Evolutionary conservation across 805 yeast genomes (phyloP).

Genomic region (Starmera pachycereana): DNA sequence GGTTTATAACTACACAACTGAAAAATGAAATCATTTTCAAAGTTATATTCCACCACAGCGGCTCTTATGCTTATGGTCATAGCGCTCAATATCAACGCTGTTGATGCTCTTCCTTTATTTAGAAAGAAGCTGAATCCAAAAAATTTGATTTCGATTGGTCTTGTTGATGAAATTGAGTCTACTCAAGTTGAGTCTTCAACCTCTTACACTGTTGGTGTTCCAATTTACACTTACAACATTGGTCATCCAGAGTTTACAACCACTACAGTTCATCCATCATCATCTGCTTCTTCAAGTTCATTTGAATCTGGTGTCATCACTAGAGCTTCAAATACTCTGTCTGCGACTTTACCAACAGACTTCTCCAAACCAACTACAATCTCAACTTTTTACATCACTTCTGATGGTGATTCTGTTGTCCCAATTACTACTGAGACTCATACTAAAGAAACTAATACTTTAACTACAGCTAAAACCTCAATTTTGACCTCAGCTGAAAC

Average conservation of each 20-base stretch:
- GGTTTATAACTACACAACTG: too few species aligned
- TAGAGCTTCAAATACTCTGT: background rate
- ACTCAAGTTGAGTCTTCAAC: too few species aligned
- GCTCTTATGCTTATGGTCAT: too few species aligned
- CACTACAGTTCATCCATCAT: background rate
- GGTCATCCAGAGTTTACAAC: background rate
- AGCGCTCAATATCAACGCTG: too few species aligned
- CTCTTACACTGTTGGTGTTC: background rate
- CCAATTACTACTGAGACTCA: background rate
- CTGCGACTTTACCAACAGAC: background rate
- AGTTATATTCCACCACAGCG: too few species aligned
- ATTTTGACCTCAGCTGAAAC: constrained; percentile 5
- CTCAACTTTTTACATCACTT: background rate
- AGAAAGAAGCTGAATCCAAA: too few species aligned
- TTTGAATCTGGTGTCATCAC: background rate
- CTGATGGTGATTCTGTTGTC: too few species aligned
- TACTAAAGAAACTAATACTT: too few species aligned
- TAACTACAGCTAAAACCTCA: background rate
- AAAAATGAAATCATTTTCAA: too few species aligned
- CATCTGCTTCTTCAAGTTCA: background rate
- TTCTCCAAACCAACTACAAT: background rate
- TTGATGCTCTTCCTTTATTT: too few species aligned
- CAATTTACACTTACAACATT: background rate
- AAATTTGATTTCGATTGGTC: too few species aligned
- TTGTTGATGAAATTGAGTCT: too few species aligned